Conservation (phyloP, 1,139 yeast genomes). For the Geotrichum restrictum region DNA sequence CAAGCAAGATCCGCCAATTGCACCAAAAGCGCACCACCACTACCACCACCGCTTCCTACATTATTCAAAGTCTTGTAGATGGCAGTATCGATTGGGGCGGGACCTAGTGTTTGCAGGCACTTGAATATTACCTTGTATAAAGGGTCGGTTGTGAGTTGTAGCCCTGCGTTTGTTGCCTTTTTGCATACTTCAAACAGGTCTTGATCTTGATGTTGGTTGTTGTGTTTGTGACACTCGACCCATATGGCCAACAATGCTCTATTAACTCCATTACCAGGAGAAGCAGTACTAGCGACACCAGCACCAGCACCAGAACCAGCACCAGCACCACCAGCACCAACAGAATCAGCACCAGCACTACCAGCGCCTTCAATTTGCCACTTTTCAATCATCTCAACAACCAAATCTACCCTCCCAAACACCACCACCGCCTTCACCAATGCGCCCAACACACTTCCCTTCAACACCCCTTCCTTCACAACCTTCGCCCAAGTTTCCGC, state of each 20-base stretch:
- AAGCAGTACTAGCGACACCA: too few species aligned
- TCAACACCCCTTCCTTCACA: slow-evolving; percentile 8
- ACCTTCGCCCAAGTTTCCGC: slow-evolving; percentile 27
- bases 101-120: too few species aligned
- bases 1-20: slow-evolving; percentile 9
- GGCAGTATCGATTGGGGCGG: too few species aligned
- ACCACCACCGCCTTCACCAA: slow-evolving; percentile 9
- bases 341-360: too few species aligned
- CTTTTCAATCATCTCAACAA: not conserved
- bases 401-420: slow-evolving; percentile 8
- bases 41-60: not conserved
- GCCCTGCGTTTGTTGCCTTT: not conserved
- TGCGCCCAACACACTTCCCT: slow-evolving; percentile 6
- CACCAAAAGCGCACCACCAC: slow-evolving; percentile 3
- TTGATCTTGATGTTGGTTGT: too few species aligned
- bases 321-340: too few species aligned
- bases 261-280: not conserved
- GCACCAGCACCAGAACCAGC: too few species aligned
- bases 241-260: slow-evolving; percentile 1
- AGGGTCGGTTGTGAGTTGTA: not conserved
- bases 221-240: slow-evolving; percentile 10
- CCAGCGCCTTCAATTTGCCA: too few species aligned
- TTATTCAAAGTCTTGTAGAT: too few species aligned
- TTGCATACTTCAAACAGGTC: not conserved
- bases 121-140: not conserved